phyloP scores from a whole-genome alignment of 2,329 filamentous ascomycete genomes.

The Phialophora expanda region DNA sequence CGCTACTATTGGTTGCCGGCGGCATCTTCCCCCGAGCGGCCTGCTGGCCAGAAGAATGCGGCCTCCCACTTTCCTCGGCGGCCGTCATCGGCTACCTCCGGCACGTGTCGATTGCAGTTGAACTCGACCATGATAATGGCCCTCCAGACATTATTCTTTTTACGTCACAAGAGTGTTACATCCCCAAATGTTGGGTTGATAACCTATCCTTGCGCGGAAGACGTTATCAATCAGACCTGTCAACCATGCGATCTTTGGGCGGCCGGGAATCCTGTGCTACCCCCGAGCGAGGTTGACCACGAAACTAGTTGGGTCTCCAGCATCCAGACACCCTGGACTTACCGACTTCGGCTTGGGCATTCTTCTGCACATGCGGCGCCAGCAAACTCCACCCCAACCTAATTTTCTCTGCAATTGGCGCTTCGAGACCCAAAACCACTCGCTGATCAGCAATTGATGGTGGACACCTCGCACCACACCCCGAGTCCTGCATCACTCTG shows the following conservation, averaged over 20 bases:
- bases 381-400: conserved; percentile 25
- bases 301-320: conserved; percentile 26
- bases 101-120: conserved; percentile 28
- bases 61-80: conserved; percentile 23
- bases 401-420: conserved; percentile 33
- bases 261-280: conserved; percentile 18
- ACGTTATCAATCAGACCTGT: conserved; percentile 33
- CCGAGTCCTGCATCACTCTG: conserved; percentile 28
- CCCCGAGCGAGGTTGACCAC: conserved; percentile 19
- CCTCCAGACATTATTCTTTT: conserved; percentile 27
- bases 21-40: not conserved
- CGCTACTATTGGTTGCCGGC: conserved; percentile 27
- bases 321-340: conserved; percentile 22
- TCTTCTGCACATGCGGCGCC: conserved; percentile 20
- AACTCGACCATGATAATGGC: conserved; percentile 28
- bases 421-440: conserved; percentile 35
- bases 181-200: conserved; percentile 5
- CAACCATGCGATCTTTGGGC: conserved; percentile 16
- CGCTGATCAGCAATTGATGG: conserved; percentile 21
- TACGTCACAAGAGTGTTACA: conserved; percentile 32
- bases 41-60: conserved; percentile 10
- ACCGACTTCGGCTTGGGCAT: conserved; percentile 34
- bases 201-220: conserved; percentile 14
- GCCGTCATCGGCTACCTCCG: conserved; percentile 25
- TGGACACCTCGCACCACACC: conserved; percentile 32